Evolutionary conservation across 306 rosid genomes (phyloP).

Genomic region (Castanea crenata): DNA sequence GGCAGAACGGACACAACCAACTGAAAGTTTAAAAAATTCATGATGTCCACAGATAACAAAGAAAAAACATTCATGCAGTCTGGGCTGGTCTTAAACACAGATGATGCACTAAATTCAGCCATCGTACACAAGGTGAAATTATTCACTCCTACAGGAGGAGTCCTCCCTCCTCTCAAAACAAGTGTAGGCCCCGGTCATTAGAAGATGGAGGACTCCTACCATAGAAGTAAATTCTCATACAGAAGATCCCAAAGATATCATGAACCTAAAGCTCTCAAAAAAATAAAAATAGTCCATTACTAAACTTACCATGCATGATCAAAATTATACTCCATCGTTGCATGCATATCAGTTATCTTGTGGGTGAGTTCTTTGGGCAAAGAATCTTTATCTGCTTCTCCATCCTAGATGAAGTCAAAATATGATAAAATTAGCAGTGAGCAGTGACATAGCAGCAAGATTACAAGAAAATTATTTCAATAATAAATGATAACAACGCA

Average conservation of each 20-base stretch:
- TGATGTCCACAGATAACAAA: neutral
- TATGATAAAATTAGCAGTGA: neutral
- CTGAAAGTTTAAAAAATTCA: neutral
- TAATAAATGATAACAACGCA: neutral
- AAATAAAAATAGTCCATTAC: neutral
- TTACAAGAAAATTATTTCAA: no score
- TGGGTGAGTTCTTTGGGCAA: constrained; percentile 49
- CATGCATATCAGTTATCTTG: constrained; percentile 89
- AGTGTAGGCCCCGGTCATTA: no score
- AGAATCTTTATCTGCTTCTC: constrained; percentile 39
- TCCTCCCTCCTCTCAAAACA: no score
- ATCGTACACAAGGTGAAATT: no score
- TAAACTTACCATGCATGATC: constrained; percentile 89
- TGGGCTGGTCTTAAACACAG: no score
- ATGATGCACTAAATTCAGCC: no score
- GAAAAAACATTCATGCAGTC: neutral
- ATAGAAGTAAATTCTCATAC: no score
- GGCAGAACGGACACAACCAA: constrained; percentile 4
- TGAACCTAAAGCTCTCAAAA: no score
- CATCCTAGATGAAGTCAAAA: constrained; percentile 47
- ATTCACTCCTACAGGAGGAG: no score
- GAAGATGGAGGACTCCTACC: no score
- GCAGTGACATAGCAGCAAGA: neutral
- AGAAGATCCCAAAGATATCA: no score
- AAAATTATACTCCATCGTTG: constrained; percentile 89